Conservation (phyloP, 345 rosid genomes). For the Salix purpurea region DNA sequence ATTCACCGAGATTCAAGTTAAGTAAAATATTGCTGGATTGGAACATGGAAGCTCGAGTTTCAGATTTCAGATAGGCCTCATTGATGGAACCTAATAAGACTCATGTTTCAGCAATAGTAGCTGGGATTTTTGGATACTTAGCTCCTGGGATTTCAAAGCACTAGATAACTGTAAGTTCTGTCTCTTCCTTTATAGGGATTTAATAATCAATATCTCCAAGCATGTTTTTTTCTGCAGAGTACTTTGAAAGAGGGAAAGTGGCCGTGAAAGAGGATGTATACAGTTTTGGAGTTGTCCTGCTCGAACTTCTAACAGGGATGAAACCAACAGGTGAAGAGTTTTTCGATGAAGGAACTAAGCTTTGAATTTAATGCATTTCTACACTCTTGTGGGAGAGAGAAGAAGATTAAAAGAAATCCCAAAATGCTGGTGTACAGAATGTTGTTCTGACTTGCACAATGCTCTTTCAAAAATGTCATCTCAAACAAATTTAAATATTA, state of each 20-base stretch:
- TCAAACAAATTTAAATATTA: background rate
- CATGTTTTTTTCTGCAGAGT: slow-evolving; percentile 40
- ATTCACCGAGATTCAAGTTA: slow-evolving; percentile 83
- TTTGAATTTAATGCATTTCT: slow-evolving; percentile 4
- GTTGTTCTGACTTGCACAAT: background rate
- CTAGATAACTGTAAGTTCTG: background rate
- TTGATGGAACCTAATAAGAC: slow-evolving; percentile 79
- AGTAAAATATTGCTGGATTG: slow-evolving; percentile 79
- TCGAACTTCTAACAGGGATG: slow-evolving; percentile 76
- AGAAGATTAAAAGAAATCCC: background rate
- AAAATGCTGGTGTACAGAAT: background rate
- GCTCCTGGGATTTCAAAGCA: slow-evolving; percentile 55
- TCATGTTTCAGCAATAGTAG: slow-evolving; percentile 74
- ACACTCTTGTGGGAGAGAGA: background rate
- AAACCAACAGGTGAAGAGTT: slow-evolving; percentile 78
- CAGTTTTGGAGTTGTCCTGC: slow-evolving; percentile 75
- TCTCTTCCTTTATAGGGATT: background rate
- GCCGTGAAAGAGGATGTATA: slow-evolving; percentile 81
- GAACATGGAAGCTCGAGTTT: slow-evolving; percentile 56
- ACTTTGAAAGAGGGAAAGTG: slow-evolving; percentile 77
- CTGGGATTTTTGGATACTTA: slow-evolving; percentile 84
- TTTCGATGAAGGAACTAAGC: slow-evolving; percentile 81
- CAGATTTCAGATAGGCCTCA: slow-evolving; percentile 2
- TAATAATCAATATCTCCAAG: background rate
- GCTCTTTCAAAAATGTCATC: background rate